These are phyloP conservation scores for Biscogniauxia marginata DNA, from an alignment of 2,329 filamentous ascomycete species.

Conservation along the genomic window DNA sequence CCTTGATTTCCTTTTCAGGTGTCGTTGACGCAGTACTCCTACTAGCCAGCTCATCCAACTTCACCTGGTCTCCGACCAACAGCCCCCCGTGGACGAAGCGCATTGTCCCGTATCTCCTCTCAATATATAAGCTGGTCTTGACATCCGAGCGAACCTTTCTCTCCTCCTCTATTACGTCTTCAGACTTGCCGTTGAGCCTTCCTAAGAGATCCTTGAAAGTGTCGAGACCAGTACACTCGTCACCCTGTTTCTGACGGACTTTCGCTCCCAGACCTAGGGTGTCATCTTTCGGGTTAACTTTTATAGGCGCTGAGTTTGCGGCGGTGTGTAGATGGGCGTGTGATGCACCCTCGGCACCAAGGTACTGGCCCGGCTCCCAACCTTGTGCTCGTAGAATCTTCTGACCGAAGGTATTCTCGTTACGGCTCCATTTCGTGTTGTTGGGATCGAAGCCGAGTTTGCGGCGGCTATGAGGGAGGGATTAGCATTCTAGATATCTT, in stretches of 20 bases:
- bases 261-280: conserved; percentile 86
- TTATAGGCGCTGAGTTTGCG: conserved; percentile 82
- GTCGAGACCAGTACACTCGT: conserved; percentile 81
- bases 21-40: conserved; percentile 33
- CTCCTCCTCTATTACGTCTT: conserved; percentile 69
- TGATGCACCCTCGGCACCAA: conserved; percentile 74
- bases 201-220: conserved; percentile 85
- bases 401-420: conserved; percentile 82
- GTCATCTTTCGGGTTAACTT: conserved; percentile 84
- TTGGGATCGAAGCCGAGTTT: conserved; percentile 92
- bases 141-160: conserved; percentile 66
- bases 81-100: conserved; percentile 86
- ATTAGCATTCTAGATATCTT: conserved; percentile 5
- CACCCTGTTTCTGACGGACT: conserved; percentile 59
- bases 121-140: conserved; percentile 71
- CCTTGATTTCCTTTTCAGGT: conserved; percentile 39
- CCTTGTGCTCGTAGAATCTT: conserved; percentile 85
- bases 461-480: conserved; percentile 36
- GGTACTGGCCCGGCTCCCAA: conserved; percentile 81
- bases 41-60: conserved; percentile 35
- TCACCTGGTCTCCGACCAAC: conserved; percentile 56
- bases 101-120: conserved; percentile 75
- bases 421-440: conserved; percentile 88
- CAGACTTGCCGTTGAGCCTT: conserved; percentile 82
- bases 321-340: conserved; percentile 76